These are phyloP conservation scores for Lachancea nothofagi DNA, from an alignment of 805 yeast genomes.

Conservation along the genomic window DNA sequence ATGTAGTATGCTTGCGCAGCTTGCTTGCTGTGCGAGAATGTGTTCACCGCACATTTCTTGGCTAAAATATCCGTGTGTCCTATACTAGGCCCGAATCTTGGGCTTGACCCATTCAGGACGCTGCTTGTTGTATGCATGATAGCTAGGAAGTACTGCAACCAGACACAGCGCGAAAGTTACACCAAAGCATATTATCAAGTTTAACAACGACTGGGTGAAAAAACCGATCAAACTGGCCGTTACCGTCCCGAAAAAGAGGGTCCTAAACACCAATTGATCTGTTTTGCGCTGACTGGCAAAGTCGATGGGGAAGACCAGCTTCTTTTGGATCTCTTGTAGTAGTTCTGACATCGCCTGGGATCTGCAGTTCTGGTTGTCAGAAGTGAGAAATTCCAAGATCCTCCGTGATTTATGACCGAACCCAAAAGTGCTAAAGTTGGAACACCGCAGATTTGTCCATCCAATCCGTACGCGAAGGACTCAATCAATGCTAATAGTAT, in stretches of 20 bases:
- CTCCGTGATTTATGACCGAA: neutral
- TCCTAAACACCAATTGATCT: constrained; percentile 13
- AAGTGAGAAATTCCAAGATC: neutral
- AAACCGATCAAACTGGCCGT: constrained; percentile 46
- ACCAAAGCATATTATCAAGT: constrained; percentile 38
- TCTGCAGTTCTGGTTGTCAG: neutral
- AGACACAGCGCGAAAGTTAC: constrained; percentile 33
- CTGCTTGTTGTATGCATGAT: constrained; percentile 47
- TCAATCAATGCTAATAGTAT: no score
- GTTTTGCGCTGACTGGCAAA: constrained; percentile 29
- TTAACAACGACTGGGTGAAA: constrained; percentile 39
- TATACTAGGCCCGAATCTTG: constrained; percentile 8
- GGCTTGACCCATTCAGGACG: constrained; percentile 45
- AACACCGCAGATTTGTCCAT: no score
- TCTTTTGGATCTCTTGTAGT: constrained; percentile 24
- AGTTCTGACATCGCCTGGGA: constrained; percentile 29
- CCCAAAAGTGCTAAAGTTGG: no score
- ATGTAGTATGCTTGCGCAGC: no score
- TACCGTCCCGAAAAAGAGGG: constrained; percentile 24
- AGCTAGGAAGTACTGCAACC: constrained; percentile 50
- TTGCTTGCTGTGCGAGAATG: neutral
- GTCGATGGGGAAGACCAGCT: constrained; percentile 32
- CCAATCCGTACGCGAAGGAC: no score
- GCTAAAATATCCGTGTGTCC: no score
- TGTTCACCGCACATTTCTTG: neutral